Evolutionary conservation across 2,329 filamentous ascomycete species (phyloP).

Genomic region (Rutstroemia sydowiana): DNA sequence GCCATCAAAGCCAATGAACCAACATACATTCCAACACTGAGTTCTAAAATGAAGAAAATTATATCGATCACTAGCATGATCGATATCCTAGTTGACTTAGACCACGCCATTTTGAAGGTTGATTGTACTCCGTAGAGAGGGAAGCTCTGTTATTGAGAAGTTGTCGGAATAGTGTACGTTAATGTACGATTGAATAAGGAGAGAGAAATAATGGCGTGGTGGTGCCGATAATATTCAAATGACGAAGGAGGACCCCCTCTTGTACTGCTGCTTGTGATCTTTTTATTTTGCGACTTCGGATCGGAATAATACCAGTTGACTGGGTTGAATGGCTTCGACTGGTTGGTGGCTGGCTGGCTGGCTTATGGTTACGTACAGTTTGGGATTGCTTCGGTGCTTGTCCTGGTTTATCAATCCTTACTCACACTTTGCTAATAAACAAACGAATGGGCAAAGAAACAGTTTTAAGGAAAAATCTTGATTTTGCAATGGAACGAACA

Average conservation of each 20-base stretch:
- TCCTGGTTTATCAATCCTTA: not conserved
- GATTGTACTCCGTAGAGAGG: not conserved
- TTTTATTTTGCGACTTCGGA: not conserved
- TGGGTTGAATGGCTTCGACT: not conserved
- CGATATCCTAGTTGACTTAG: slow-evolving; percentile 85
- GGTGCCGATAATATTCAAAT: not conserved
- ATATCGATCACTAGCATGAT: slow-evolving; percentile 88
- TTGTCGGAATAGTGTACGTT: not conserved
- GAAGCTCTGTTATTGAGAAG: not conserved
- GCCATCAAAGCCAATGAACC: slow-evolving; percentile 90
- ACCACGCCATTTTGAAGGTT: slow-evolving; percentile 62
- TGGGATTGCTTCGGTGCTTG: not conserved
- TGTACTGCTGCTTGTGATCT: not conserved
- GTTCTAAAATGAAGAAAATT: slow-evolving; percentile 82
- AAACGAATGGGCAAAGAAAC: not conserved
- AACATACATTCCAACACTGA: slow-evolving; percentile 77
- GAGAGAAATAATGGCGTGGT: not conserved
- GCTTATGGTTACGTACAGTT: not conserved
- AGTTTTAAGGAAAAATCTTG: too few species aligned
- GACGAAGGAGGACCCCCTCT: not conserved
- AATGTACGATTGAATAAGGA: not conserved
- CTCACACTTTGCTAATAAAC: not conserved
- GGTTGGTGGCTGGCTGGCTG: not conserved
- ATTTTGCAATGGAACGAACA: too few species aligned
- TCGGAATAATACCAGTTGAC: not conserved